Base-by-base conservation (phyloP, 306 rosid species). In the Rosa multiflora region DNA sequence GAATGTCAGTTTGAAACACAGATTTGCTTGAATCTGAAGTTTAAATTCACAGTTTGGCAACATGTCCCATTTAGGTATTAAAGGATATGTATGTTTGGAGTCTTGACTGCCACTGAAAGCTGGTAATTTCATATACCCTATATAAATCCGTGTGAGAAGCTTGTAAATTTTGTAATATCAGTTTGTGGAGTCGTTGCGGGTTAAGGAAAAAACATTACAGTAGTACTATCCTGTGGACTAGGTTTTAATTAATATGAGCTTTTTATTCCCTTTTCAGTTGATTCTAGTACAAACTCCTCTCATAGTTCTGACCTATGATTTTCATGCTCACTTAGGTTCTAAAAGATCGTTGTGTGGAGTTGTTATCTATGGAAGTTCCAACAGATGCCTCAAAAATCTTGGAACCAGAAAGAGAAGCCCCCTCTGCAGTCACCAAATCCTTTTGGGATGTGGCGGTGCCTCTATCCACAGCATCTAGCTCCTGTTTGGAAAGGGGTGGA, bases 401-500 rank as follows among this genome's bases (percentile, higher is more conserved):
- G 79, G 96, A 91, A 81, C 97, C 90, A 12, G 99, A 95, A 82
- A 85, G 67, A 72, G 91, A 88, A 76, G 87, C 83, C 10, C 73
- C 78, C 47, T 73, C 88, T 59, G 39, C 82, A 66, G 79, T 58
- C 59, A 63, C 90, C 14, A 88, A 79, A 76, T 86, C 94, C 35
- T 92, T 95, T 80, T 88, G 97, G 98, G 94, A 92, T 39, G 82
- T 82, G 74, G 88, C 90, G 1, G 79, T 78, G 39, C 96, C 96
- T 2, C 77, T 76, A 40, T 18, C 61, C 51, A 67, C 84, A 26
- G 82, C 85, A 21, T 69, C 74, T 68, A 72, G 73, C 61, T 71
- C 88, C 77, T 49, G 53, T 39, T 82, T 75, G 42, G 78, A 70
- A 77, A 87, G 85, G 85, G 74, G 74, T 40, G 88, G 62, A 32